Conservation (phyloP, 2,329 filamentous ascomycete species). For the Fusarium phyllophilum region DNA sequence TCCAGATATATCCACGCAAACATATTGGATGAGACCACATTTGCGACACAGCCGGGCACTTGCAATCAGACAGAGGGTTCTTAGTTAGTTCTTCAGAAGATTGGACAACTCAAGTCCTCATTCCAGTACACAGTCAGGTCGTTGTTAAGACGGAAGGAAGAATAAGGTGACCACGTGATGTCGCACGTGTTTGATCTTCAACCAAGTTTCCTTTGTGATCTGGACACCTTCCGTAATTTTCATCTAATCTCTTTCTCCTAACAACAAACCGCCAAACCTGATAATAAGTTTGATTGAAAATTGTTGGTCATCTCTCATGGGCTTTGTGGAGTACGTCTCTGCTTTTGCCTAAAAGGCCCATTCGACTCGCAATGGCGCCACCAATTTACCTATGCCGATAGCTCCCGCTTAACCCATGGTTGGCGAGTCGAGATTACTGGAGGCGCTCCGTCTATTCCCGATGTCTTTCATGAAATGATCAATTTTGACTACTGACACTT, state of each 20-base stretch:
- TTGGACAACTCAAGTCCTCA: neutral
- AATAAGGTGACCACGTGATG: neutral
- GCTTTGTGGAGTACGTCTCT: neutral
- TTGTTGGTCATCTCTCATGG: neutral
- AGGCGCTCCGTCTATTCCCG: constrained; percentile 34
- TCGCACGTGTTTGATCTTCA: constrained; percentile 3
- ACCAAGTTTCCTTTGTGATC: no score
- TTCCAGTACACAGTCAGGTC: no score
- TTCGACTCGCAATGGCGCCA: constrained; percentile 16
- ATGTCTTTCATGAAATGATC: constrained; percentile 7
- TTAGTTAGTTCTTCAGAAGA: neutral
- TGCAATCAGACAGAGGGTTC: neutral
- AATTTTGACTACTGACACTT: constrained; percentile 1
- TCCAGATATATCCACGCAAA: neutral
- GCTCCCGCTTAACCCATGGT: constrained; percentile 16
- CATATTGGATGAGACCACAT: neutral
- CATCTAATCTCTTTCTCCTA: neutral
- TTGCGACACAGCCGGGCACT: neutral
- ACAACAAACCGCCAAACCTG: neutral
- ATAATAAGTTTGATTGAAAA: neutral
- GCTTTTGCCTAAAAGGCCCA: constrained; percentile 17
- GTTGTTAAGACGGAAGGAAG: neutral
- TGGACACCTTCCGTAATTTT: neutral
- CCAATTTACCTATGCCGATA: constrained; percentile 4
- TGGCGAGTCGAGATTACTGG: neutral